Base-by-base conservation (phyloP, 352 stramenopile genomes). In the Globisporangium uncinulatum region DNA sequence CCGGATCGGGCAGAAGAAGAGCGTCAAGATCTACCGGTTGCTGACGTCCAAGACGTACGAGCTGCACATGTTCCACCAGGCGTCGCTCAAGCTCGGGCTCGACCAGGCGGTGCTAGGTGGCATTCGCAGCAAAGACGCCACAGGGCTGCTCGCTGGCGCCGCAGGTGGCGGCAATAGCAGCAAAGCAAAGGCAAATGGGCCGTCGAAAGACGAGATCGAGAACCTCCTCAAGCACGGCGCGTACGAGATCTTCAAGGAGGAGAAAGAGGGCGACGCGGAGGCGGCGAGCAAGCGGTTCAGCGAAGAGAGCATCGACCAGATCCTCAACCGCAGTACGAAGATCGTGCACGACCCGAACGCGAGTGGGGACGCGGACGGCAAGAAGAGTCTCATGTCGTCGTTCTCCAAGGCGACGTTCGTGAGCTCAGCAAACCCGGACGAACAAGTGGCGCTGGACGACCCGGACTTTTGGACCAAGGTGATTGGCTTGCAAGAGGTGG, bases 241-340 rank as follows among this genome's bases (percentile, higher is more conserved):
- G 6, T 98, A 98, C 62, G 89, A 97, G 57, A 95, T 97, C 64
- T 97, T 98, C 51, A 94, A 94, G 47, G 92, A 96, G 39, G 83
- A 97, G 57, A 85, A 95, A 24, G 85, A 97, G 32, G 86, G 83
- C 24, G 83, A 95, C 56, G 79, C 79, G 34, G 95, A 98, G 37
- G 91, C 85, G 19, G 94, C 94, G 4, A 96, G 86, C 51, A 98
- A 98, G 72, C 83, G 93, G 24, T 99, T 99, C 73, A 95, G 95
- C 51, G 88, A 98, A 60, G 97, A 98, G 69, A 97, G 98, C 57
- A 99, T 99, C 67, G 97, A 99, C 54, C 90, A 92, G 55, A 99
- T 99, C 76, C 79, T 99, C 31, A 91, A 71, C 48, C 82, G 86
- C 20, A 93, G 79, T 82, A 96, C 83, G 9, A 94, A 76, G 29